Percentiles rank a stretch among this genome's conserved stretches.
Conservation (phyloP, 2,329 filamentous ascomycete species). For the Stachybotrys chartarum region DNA sequence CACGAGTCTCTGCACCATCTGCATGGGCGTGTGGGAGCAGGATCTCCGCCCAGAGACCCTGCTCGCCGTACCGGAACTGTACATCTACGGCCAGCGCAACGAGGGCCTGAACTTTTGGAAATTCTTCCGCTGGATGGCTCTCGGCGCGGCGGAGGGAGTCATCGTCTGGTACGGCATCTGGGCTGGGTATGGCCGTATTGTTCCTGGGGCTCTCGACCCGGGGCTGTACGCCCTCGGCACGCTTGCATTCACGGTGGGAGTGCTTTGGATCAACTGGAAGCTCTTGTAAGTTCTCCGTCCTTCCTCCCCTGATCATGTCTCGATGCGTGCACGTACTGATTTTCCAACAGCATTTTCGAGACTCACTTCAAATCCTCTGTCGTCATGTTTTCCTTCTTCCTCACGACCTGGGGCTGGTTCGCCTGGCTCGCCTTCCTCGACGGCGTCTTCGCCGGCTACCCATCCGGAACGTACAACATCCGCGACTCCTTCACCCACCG, state of each 20-base stretch:
- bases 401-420: slow-evolving; percentile 61
- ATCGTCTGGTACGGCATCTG: slow-evolving; percentile 62
- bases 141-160: slow-evolving; percentile 65
- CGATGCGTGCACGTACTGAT: slow-evolving; percentile 11
- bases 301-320: neutral
- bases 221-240: slow-evolving; percentile 68
- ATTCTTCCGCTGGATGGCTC: slow-evolving; percentile 72
- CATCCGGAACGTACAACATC: slow-evolving; percentile 57
- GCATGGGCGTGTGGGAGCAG: slow-evolving; percentile 87
- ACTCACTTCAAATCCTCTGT: slow-evolving; percentile 68
- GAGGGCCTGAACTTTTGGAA: slow-evolving; percentile 66
- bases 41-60: slow-evolving; percentile 78
- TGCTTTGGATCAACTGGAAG: slow-evolving; percentile 70
- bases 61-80: slow-evolving; percentile 87
- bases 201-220: slow-evolving; percentile 51
- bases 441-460: slow-evolving; percentile 45
- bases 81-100: slow-evolving; percentile 70
- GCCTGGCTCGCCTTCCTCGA: slow-evolving; percentile 69
- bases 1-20: slow-evolving; percentile 81
- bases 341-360: slow-evolving; percentile 52
- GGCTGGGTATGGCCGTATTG: slow-evolving; percentile 41
- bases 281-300: slow-evolving; percentile 50
- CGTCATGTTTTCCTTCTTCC: slow-evolving; percentile 48
- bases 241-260: slow-evolving; percentile 62
- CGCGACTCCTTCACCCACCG: slow-evolving; percentile 55